phyloP scores from a whole-genome alignment of 1,284 basidiomycete genomes.

The Ganoderma multipileum region DNA sequence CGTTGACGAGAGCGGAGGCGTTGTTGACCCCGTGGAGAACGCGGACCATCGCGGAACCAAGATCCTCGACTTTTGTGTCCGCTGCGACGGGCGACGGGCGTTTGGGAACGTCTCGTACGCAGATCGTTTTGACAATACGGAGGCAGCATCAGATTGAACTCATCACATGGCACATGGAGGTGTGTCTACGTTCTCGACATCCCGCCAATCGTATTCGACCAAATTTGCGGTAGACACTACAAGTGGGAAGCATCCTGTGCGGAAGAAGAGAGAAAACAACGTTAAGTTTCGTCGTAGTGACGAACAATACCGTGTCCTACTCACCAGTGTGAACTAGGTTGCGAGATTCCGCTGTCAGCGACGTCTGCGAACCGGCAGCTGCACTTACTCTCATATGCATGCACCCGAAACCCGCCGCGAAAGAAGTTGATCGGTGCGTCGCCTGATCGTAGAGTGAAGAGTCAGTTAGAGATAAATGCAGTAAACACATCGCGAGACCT shows the following conservation, averaged over 20 bases:
- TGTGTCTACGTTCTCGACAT: conserved; percentile 75
- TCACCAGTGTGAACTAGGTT: conserved; percentile 72
- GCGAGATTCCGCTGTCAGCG: conserved; percentile 1
- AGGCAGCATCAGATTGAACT: background rate
- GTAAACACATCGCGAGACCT: background rate
- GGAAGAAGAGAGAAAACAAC: conserved; percentile 67
- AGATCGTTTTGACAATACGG: conserved; percentile 58
- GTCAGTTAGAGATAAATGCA: background rate
- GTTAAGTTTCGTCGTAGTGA: too few species aligned
- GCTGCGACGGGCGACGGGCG: conserved; percentile 51
- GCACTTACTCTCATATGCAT: conserved; percentile 82
- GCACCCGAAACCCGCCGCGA: conserved; percentile 66
- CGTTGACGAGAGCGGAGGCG: conserved; percentile 60
- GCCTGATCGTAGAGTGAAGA: conserved; percentile 41
- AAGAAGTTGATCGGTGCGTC: conserved; percentile 62
- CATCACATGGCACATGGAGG: background rate
- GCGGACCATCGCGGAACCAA: conserved; percentile 53
- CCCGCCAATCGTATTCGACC: conserved; percentile 74
- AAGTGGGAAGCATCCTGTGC: conserved; percentile 71
- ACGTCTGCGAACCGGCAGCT: background rate
- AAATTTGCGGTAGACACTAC: conserved; percentile 81
- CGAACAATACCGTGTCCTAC: conserved; percentile 17
- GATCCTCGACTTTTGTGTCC: conserved; percentile 54
- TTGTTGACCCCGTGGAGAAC: conserved; percentile 68
- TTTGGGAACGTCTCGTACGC: conserved; percentile 78